A percentile compares a stretch with the other conserved stretches of the same genome.
These are phyloP conservation scores for Elaphomyces granulatus DNA, from an alignment of 495 filamentous ascomycete species.

Conservation along the genomic window DNA sequence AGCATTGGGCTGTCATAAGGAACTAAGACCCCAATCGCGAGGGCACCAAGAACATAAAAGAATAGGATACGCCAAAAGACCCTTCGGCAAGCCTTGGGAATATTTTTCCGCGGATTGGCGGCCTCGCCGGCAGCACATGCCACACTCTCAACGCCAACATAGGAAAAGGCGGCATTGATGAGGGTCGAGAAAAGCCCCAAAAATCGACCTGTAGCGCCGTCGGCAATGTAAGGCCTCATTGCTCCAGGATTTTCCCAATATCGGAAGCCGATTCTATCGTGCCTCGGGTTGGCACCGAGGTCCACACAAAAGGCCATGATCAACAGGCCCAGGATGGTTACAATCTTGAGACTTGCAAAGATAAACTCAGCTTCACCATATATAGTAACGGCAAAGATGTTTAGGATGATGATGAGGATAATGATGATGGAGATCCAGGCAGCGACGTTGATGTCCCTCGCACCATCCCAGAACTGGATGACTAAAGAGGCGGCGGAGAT, in stretches of 20 bases:
- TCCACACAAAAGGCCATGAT: conserved; percentile 53
- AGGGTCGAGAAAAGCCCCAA: conserved; percentile 28
- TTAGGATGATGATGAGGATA: conserved; percentile 46
- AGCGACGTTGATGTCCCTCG: conserved; percentile 41
- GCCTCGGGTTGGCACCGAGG: conserved; percentile 46
- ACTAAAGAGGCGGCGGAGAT: conserved; percentile 54
- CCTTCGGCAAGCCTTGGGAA: conserved; percentile 63
- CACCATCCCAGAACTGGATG: conserved; percentile 53
- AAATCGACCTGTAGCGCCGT: conserved; percentile 23
- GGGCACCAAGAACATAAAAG: conserved; percentile 54
- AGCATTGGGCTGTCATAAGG: conserved; percentile 38
- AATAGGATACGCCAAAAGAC: conserved; percentile 79
- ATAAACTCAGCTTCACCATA: conserved; percentile 66
- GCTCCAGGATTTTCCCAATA: conserved; percentile 59
- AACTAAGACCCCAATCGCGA: conserved; percentile 44
- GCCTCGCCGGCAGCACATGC: conserved; percentile 70
- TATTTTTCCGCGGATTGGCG: conserved; percentile 57
- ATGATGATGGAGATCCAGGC: conserved; percentile 61
- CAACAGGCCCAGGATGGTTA: conserved; percentile 57
- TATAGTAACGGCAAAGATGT: conserved; percentile 50
- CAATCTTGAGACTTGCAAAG: conserved; percentile 60
- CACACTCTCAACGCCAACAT: conserved; percentile 51
- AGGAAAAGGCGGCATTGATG: conserved; percentile 29
- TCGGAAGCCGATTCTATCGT: conserved; percentile 53
- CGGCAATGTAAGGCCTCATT: conserved; percentile 40